phyloP scores from a whole-genome alignment of 2,329 filamentous ascomycete genomes.

The Didymella sp. region DNA sequence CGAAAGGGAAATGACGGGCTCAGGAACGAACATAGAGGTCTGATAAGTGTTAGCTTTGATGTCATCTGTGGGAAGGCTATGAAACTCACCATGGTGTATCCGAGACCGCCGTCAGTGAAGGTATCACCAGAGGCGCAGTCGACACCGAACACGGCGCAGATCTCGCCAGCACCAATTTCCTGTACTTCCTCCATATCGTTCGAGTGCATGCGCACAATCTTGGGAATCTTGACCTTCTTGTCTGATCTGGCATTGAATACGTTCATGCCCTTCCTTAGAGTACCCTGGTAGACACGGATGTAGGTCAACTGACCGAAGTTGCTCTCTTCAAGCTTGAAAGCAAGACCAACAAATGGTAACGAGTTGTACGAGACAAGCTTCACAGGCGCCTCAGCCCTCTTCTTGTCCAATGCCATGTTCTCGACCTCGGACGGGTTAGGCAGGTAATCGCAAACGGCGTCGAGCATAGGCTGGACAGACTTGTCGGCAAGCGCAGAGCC shows the following conservation, averaged over 20 bases:
- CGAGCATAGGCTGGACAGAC: conserved; percentile 93
- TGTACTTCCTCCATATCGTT: conserved; percentile 98
- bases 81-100: conserved; percentile 77
- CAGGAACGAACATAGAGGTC: conserved; percentile 95
- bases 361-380: conserved; percentile 93
- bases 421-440: conserved; percentile 89
- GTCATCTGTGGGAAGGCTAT: conserved; percentile 2
- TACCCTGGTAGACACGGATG: conserved; percentile 96
- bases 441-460: conserved; percentile 94
- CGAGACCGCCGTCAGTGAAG: conserved; percentile 91
- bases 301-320: conserved; percentile 98
- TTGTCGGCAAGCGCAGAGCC: conserved; percentile 95
- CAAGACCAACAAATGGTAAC: conserved; percentile 90
- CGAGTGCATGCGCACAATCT: conserved; percentile 98
- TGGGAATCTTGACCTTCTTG: conserved; percentile 95
- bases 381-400: conserved; percentile 77
- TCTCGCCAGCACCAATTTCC: conserved; percentile 94
- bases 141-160: conserved; percentile 97
- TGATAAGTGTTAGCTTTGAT: conserved; percentile 26
- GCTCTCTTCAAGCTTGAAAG: conserved; percentile 98
- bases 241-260: conserved; percentile 93
- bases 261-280: conserved; percentile 83
- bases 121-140: conserved; percentile 98
- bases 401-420: conserved; percentile 86
- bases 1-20: conserved; percentile 96